Evolutionary conservation across 2,329 filamentous ascomycete genomes (phyloP).

Genomic region (Cytospora leucostoma): DNA sequence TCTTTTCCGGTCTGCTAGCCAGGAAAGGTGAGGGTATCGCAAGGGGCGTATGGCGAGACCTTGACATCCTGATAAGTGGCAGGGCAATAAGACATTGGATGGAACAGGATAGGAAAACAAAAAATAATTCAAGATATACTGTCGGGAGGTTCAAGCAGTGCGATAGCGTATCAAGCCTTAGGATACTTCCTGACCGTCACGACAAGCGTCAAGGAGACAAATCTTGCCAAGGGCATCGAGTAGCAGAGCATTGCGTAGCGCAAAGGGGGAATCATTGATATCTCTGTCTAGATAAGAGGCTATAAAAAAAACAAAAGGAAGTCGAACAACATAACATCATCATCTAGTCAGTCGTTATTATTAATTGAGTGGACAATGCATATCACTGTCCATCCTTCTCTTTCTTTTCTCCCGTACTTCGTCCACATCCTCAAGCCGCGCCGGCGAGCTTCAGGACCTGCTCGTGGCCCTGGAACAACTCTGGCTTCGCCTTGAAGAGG

Average conservation of each 20-base stretch:
- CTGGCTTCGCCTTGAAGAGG: slow-evolving; percentile 39
- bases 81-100: too few relatives aligned
- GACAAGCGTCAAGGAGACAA: background rate
- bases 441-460: slow-evolving; percentile 37
- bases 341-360: slow-evolving; percentile 25
- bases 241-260: slow-evolving; percentile 2
- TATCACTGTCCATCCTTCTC: slow-evolving; percentile 8
- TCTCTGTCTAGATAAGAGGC: slow-evolving; percentile 26
- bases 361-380: slow-evolving; percentile 10
- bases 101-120: background rate
- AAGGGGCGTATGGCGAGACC: too few relatives aligned
- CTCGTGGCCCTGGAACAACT: slow-evolving; percentile 37
- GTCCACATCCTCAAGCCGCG: slow-evolving; percentile 14
- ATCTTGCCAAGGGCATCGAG: background rate
- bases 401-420: slow-evolving; percentile 5
- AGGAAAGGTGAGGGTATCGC: too few relatives aligned
- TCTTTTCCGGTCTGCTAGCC: too few relatives aligned
- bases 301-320: slow-evolving; percentile 5
- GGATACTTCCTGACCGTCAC: background rate
- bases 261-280: slow-evolving; percentile 29
- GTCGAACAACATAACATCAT: slow-evolving; percentile 17
- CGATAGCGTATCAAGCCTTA: too few relatives aligned
- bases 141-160: too few relatives aligned
- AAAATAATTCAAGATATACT: background rate
- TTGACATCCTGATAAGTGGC: too few relatives aligned